These are phyloP conservation scores for Bipolaris oryzae DNA, from an alignment of 2,329 filamentous ascomycete genomes.

Conservation along the genomic window DNA sequence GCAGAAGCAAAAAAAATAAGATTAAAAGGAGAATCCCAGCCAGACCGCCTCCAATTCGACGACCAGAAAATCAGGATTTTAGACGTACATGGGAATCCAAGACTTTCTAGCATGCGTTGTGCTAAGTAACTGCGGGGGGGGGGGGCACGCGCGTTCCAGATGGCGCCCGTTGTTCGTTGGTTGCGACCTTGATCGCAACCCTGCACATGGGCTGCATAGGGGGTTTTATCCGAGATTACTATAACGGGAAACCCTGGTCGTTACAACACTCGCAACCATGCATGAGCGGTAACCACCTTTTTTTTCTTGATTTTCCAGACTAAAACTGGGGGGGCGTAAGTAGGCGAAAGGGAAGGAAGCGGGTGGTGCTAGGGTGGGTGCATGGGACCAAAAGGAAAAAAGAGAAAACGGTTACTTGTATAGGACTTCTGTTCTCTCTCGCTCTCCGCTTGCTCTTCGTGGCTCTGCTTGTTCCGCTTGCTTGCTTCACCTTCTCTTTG, in stretches of 20 bases:
- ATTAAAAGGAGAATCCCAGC: conserved; percentile 38
- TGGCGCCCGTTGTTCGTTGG: conserved; percentile 7
- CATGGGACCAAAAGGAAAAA: too few relatives aligned
- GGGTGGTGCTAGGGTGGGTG: conserved; percentile 3
- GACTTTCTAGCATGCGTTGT: conserved; percentile 24
- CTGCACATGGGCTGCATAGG: conserved; percentile 26
- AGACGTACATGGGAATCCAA: conserved; percentile 19
- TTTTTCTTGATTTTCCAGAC: neutral
- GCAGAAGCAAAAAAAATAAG: conserved; percentile 19
- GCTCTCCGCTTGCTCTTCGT: conserved; percentile 15
- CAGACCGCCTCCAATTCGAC: conserved; percentile 17
- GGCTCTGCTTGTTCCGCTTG: conserved; percentile 15
- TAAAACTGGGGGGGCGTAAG: too few relatives aligned
- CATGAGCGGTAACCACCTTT: conserved; percentile 20
- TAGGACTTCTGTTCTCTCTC: neutral
- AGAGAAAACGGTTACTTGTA: conserved; percentile 13
- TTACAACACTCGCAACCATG: conserved; percentile 12
- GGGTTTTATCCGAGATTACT: conserved; percentile 45
- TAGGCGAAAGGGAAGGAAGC: too few relatives aligned
- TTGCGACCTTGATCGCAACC: conserved; percentile 32
- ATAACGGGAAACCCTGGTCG: conserved; percentile 29
- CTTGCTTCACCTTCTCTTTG: neutral
- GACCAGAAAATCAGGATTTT: conserved; percentile 10
- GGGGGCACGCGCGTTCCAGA: conserved; percentile 2
- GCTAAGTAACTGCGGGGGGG: conserved; percentile 20